Evolutionary conservation across 176 grass and related monocot genomes (phyloP).

Genomic region (Canna indica): DNA sequence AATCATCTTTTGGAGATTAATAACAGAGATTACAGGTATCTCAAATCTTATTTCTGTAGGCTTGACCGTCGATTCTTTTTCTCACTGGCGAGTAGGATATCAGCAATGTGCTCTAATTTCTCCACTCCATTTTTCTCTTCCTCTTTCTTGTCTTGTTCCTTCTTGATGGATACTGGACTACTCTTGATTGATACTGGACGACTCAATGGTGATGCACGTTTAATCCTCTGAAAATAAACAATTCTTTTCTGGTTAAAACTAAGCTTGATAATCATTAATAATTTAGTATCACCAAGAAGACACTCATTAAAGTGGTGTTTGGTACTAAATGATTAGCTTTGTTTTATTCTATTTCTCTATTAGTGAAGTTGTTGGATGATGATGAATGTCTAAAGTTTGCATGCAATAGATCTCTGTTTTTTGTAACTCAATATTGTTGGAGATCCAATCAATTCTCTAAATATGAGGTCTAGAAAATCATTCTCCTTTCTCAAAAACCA

Average conservation of each 20-base stretch:
- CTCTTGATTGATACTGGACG: background rate
- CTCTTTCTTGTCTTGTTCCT: background rate
- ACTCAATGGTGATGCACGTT: background rate
- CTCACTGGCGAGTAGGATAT: background rate
- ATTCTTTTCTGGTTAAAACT: background rate
- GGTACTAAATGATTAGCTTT: too few relatives aligned
- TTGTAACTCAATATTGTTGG: too few relatives aligned
- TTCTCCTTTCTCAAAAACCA: too few relatives aligned
- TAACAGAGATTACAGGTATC: too few relatives aligned
- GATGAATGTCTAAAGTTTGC: too few relatives aligned
- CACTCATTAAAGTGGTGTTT: too few relatives aligned
- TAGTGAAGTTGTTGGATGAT: too few relatives aligned
- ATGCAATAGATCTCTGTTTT: too few relatives aligned
- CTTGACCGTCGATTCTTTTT: background rate
- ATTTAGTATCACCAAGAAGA: background rate
- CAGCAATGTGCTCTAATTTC: constrained; percentile 3
- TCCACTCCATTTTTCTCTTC: background rate
- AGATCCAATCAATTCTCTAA: too few relatives aligned
- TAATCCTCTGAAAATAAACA: background rate
- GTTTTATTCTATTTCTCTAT: too few relatives aligned
- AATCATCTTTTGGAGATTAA: background rate
- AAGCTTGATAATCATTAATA: too few relatives aligned
- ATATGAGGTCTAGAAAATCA: too few relatives aligned
- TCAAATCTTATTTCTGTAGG: background rate
- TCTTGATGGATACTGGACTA: background rate